Percentiles rank a stretch among this genome's conserved stretches.
These are phyloP conservation scores for Populus alba DNA, from an alignment of 345 rosid genomes.

Conservation along the genomic window DNA sequence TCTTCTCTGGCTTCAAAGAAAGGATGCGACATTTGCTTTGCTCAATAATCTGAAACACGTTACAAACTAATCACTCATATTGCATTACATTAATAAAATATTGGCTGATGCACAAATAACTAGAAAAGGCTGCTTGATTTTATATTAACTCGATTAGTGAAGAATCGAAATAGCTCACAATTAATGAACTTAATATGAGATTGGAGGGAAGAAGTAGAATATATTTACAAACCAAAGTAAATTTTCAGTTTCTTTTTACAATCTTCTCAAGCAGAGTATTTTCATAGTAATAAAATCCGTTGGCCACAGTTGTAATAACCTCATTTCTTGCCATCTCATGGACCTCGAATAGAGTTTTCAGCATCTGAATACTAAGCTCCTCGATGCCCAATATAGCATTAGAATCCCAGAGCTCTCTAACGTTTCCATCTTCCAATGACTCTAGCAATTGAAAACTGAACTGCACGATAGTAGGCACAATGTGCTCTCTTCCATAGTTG, in stretches of 20 bases:
- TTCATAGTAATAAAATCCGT: too few relatives aligned
- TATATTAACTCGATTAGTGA: too few relatives aligned
- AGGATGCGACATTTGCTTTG: constrained; percentile 77
- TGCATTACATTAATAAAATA: not conserved
- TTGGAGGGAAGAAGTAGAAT: not conserved
- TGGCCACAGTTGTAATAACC: constrained; percentile 36
- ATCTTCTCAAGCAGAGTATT: too few relatives aligned
- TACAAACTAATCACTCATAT: not conserved
- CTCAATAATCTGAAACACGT: constrained; percentile 64
- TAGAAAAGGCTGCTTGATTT: not conserved
- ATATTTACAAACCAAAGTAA: not conserved
- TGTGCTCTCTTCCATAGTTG: constrained; percentile 73
- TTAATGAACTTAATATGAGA: too few relatives aligned
- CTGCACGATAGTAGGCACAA: constrained; percentile 66
- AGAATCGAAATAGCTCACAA: too few relatives aligned
- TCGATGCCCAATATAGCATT: constrained; percentile 55
- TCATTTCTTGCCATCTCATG: constrained; percentile 86
- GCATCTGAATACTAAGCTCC: constrained; percentile 66
- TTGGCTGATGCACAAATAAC: not conserved
- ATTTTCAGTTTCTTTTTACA: too few relatives aligned
- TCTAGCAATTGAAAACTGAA: constrained; percentile 68
- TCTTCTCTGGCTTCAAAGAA: constrained; percentile 64
- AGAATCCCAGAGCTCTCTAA: constrained; percentile 31
- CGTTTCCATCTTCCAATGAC: constrained; percentile 50
- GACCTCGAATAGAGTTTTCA: constrained; percentile 66